These are phyloP conservation scores for Boletus sensibilis DNA, from an alignment of 768 basidiomycete genomes.

Conservation along the genomic window DNA sequence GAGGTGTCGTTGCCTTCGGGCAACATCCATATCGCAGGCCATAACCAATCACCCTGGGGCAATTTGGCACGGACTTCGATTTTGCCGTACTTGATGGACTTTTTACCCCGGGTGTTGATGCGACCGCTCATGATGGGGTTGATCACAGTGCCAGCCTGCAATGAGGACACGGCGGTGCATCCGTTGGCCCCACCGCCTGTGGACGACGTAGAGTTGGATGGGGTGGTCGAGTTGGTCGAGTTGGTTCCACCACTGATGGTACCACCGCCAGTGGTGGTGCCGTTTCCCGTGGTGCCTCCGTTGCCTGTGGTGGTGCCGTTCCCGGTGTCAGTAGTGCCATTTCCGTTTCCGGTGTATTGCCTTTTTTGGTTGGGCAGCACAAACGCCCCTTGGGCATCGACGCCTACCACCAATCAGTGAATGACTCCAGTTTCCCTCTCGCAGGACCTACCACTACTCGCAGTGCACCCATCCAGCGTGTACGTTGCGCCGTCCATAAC, in stretches of 20 bases:
- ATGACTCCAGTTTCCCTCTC: neutral
- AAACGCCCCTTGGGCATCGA: constrained; percentile 25
- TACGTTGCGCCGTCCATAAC: constrained; percentile 43
- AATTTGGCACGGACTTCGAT: constrained; percentile 62
- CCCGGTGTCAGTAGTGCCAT: neutral
- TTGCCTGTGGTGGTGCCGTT: neutral
- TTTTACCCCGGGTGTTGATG: constrained; percentile 48
- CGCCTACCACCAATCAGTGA: constrained; percentile 11
- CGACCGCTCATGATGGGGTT: constrained; percentile 57
- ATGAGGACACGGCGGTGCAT: constrained; percentile 46
- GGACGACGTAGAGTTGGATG: constrained; percentile 22
- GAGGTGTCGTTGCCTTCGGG: constrained; percentile 26
- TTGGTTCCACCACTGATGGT: constrained; percentile 15
- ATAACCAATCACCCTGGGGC: constrained; percentile 49
- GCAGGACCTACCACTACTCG: constrained; percentile 7
- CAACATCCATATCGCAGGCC: constrained; percentile 36
- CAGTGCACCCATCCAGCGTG: constrained; percentile 38
- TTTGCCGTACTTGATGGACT: constrained; percentile 53
- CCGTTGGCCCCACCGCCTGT: constrained; percentile 11
- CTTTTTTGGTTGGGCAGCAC: constrained; percentile 24
- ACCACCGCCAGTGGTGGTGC: constrained; percentile 1
- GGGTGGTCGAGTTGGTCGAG: constrained; percentile 22
- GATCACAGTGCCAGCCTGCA: constrained; percentile 37
- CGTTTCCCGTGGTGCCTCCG: neutral
- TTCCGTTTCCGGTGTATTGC: constrained; percentile 20